Evolutionary conservation across 2,329 filamentous ascomycete genomes (phyloP), one percentile per base, ranked within the genome.

Genomic region (Myriosclerotinia scirpicola): DNA sequence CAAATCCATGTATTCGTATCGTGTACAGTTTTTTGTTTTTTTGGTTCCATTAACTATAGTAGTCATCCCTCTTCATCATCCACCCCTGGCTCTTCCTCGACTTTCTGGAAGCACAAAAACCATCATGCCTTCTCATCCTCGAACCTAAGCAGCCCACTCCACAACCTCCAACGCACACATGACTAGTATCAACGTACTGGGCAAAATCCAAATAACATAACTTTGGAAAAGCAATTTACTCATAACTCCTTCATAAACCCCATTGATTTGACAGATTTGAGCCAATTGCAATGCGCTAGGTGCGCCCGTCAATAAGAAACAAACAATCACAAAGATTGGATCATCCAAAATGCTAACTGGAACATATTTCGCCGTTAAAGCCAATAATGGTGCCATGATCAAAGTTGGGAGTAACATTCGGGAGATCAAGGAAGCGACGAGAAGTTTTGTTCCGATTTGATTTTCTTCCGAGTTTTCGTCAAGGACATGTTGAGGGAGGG

Each of bases 241-340:
- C 93, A 99, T 98, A 59, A 95, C 92, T 22, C 90, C 87, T 82
- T 98, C 94, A 78, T 92, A 99, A 12, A 99, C 95, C 70, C 90
- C 90, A 79, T 99, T 99, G 80, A 98, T 91, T 83, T 98, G 95
- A 80, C 95, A 99, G 69, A 99, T 99, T 80, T 99, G 95, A 8
- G 95, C 94, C 75, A 99, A 81, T 80, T 99, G 95, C 70, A 99
- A 83, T 36, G 95, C 95, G 70, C 90, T 96, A 7, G 95, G 95
- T 3, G 95, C 95, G 46, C 95, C 95, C 0, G 92, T 94, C 71
- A 99, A 90, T 71, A 99, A 83, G 84, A 98, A 99, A 80, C 93
- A 97, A 46, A 99, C 95, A 72, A 99, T 92, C 72, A 99, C 89
- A 78, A 99, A 99, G 74, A 99, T 99, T 12, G 95, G 95, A 76